phyloP scores from a whole-genome alignment of 805 yeast species.

The Schwanniomyces yamadae region DNA sequence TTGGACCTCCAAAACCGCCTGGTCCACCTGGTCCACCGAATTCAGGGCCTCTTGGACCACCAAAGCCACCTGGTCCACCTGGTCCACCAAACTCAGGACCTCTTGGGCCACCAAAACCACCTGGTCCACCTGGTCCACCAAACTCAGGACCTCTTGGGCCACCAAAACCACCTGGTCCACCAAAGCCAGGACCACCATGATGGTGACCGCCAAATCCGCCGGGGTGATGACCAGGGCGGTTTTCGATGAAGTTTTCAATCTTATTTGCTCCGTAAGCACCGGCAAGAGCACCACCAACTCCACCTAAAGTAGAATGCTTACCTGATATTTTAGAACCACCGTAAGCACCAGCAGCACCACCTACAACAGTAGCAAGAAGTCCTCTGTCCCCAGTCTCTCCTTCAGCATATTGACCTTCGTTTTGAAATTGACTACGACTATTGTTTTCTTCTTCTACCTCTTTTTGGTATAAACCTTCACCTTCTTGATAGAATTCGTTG shows the following conservation, averaged over 20 bases:
- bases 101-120: slow-evolving; percentile 13
- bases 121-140: slow-evolving; percentile 9
- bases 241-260: slow-evolving; percentile 39
- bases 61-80: slow-evolving; percentile 8
- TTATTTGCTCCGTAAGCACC: slow-evolving; percentile 58
- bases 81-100: slow-evolving; percentile 10
- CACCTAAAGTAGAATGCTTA: slow-evolving; percentile 42
- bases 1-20: slow-evolving; percentile 16
- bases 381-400: slow-evolving; percentile 42
- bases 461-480: slow-evolving; percentile 36
- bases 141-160: slow-evolving; percentile 5
- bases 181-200: slow-evolving; percentile 9
- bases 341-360: slow-evolving; percentile 55
- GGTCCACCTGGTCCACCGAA: slow-evolving; percentile 9
- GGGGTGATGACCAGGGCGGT: slow-evolving; percentile 9
- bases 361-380: slow-evolving; percentile 43
- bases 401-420: slow-evolving; percentile 29
- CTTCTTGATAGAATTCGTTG: slow-evolving; percentile 53
- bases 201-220: slow-evolving; percentile 4
- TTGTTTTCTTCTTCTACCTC: slow-evolving; percentile 9
- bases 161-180: slow-evolving; percentile 6
- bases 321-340: slow-evolving; percentile 48
- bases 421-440: slow-evolving; percentile 20
- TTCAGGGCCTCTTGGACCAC: slow-evolving; percentile 6
- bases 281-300: slow-evolving; percentile 51